Base-by-base conservation (phyloP, 2,329 filamentous ascomycete species). In the Akanthomyces lecanii region DNA sequence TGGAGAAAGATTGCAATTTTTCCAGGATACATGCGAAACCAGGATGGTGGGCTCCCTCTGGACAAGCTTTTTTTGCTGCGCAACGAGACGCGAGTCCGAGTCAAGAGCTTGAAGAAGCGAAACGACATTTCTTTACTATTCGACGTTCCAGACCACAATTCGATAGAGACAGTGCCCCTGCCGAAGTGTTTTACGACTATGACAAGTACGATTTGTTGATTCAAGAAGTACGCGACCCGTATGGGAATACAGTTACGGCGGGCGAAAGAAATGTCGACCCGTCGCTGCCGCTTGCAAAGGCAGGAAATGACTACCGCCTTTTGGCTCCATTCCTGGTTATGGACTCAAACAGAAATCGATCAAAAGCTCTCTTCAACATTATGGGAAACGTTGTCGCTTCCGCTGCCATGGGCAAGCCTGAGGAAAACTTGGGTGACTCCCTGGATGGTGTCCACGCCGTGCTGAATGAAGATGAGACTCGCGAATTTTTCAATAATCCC, bases 321-420 rank as follows among this genome's bases (percentile, higher is more conserved):
- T 21, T 66, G 30, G 40, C 18, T 14, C 44, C 63, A 42, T 62
- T 57, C 48, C 50, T 63, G 10, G 21, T 40, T 33, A 64, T 51
- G 54, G 64, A 65, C 38, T 48, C 56, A 21, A 65, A 65, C 21
- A 30, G 61, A 40, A 65, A 65, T 33, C 55, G 45, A 30, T 57
- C 50, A 11, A n/a, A 53, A 21, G 56, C 56, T 25, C n/a, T 45
- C 7, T 65, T 60, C 28, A 48, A 63, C 38, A n/a, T 59, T n/a
- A 23, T 57, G 12, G 61, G 64, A 18, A 62, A 62, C 42, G 51
- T 56, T 21, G 52, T 62, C 8, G 60, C 60, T 23, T 54, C 51
- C 5, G 60, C 61, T 38, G 52, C 40, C 25, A 56, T 61, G 45
- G 64, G 64, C 21, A 65, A 63, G 33, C 48, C 50, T 5, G 64